These are phyloP conservation scores for Vaccinium darrowii DNA, from an alignment of 148 eudicot species.

Conservation along the genomic window DNA sequence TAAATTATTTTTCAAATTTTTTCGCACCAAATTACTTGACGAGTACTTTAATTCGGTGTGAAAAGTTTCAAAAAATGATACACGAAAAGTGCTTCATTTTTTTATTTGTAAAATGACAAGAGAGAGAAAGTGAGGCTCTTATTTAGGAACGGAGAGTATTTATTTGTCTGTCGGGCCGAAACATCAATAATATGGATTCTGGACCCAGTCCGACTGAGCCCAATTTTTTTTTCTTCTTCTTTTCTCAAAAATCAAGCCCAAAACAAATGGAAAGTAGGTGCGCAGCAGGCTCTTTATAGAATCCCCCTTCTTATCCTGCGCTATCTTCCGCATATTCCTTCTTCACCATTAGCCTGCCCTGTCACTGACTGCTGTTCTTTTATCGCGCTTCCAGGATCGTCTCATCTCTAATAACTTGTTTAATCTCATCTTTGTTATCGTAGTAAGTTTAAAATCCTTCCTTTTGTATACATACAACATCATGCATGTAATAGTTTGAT, in stretches of 20 bases:
- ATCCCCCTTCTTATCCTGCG: slow-evolving; percentile 10
- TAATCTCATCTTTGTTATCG: not conserved
- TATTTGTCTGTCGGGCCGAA: not conserved
- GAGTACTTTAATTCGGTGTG: too few relatives aligned
- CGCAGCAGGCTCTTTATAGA: slow-evolving; percentile 8
- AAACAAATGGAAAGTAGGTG: not conserved
- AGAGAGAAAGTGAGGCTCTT: too few relatives aligned
- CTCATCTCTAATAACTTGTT: not conserved
- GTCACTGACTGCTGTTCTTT: not conserved
- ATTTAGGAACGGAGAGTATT: too few relatives aligned
- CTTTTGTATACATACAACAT: not conserved
- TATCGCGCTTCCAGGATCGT: not conserved
- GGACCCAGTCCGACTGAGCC: too few relatives aligned
- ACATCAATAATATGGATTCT: not conserved
- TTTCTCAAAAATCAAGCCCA: not conserved
- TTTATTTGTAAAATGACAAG: too few relatives aligned
- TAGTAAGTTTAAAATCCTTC: not conserved
- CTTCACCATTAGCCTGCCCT: not conserved
- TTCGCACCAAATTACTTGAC: too few relatives aligned
- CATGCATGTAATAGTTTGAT: slow-evolving; percentile 9
- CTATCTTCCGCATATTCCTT: not conserved
- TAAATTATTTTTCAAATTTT: too few relatives aligned
- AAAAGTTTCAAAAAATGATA: too few relatives aligned
- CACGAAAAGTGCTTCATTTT: too few relatives aligned
- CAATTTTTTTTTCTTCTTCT: not conserved